Percentiles rank a stretch among this genome's conserved stretches.
Conservation (phyloP, 345 rosid genomes). For the Geranium brycei region DNA sequence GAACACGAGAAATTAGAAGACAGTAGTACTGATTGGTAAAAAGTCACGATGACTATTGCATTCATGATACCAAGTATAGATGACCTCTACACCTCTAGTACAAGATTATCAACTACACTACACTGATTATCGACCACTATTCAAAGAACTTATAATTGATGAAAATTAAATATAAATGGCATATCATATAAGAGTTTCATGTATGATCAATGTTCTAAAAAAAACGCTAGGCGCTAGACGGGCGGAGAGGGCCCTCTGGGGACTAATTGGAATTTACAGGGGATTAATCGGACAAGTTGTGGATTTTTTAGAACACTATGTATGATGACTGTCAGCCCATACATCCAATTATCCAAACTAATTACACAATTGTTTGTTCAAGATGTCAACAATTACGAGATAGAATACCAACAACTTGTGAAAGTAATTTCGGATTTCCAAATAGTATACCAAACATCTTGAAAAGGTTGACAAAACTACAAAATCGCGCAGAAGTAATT, state of each 20-base stretch:
- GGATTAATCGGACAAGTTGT: too few relatives aligned
- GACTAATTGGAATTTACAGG: too few relatives aligned
- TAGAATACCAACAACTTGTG: neutral
- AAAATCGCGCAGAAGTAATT: neutral
- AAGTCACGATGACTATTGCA: neutral
- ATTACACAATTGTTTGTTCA: neutral
- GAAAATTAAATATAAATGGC: neutral
- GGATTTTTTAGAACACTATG: too few relatives aligned
- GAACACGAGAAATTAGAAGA: conserved; percentile 4
- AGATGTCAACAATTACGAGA: neutral
- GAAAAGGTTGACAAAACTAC: neutral
- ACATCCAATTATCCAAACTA: neutral
- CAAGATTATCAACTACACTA: neutral
- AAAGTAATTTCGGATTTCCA: neutral
- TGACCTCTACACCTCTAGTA: neutral
- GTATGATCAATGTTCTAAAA: neutral
- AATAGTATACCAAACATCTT: neutral
- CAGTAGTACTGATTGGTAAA: neutral
- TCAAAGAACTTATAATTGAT: neutral
- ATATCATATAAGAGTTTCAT: neutral
- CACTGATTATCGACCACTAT: neutral
- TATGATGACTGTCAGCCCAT: neutral
- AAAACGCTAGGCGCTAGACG: too few relatives aligned
- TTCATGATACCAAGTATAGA: neutral
- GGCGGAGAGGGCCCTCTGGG: too few relatives aligned